Conservation (phyloP, 2,329 filamentous ascomycete genomes). For the Lasiodiplodia sp. region DNA sequence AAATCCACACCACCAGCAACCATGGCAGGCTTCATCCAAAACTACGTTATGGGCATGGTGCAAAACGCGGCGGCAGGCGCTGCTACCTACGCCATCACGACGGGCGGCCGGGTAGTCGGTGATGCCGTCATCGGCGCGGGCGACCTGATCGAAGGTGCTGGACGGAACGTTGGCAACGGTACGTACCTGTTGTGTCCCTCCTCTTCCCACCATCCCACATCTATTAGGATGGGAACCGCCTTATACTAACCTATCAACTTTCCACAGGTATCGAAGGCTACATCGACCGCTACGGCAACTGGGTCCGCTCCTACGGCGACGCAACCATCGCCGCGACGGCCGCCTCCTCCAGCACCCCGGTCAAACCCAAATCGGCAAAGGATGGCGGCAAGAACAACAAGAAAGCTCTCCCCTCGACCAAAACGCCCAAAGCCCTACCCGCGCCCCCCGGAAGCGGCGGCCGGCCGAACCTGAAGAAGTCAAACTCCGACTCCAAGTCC, state of each 20-base stretch:
- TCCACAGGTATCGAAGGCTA: constrained; percentile 28
- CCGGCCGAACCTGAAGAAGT: neutral
- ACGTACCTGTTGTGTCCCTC: neutral
- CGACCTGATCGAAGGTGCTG: constrained; percentile 29
- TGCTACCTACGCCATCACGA: constrained; percentile 30
- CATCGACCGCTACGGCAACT: constrained; percentile 31
- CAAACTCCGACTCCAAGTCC: constrained; percentile 9
- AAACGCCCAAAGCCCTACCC: neutral
- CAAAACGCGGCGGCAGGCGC: constrained; percentile 27
- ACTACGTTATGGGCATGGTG: constrained; percentile 24
- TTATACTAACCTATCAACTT: neutral
- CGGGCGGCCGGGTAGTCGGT: constrained; percentile 27
- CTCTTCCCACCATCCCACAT: neutral
- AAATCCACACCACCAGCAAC: neutral
- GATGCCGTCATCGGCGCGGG: constrained; percentile 29
- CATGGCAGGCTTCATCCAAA: constrained; percentile 27
- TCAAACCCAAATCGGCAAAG: neutral
- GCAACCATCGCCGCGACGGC: constrained; percentile 21
- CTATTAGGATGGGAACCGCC: neutral
- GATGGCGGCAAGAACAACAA: neutral
- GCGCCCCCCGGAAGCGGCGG: neutral
- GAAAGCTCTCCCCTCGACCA: neutral
- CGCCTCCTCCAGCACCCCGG: neutral
- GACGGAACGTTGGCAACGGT: constrained; percentile 25
- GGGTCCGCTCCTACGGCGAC: constrained; percentile 30